Conservation (phyloP, 2,329 filamentous ascomycete species). For the Phaeophleospora eucalypticola region DNA sequence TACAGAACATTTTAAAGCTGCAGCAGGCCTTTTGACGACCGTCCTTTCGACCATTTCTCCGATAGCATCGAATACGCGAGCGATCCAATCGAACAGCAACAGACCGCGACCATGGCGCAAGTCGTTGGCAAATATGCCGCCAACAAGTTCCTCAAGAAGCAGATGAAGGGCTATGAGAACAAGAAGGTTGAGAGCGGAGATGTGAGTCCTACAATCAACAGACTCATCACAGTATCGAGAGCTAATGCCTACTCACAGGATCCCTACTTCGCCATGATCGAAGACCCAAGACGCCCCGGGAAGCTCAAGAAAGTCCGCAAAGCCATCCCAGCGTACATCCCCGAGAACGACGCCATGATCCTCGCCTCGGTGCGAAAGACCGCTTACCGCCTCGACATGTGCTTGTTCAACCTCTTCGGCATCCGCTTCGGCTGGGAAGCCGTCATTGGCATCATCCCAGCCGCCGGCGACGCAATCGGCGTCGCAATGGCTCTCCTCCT, state of each 20-base stretch:
- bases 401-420: constrained; percentile 74
- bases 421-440: constrained; percentile 85
- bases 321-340: constrained; percentile 76
- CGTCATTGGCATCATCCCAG: constrained; percentile 78
- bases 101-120: constrained; percentile 47
- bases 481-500: constrained; percentile 71
- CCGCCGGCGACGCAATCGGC: constrained; percentile 73
- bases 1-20: neutral
- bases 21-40: neutral
- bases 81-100: constrained; percentile 4
- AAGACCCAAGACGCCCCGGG: constrained; percentile 65
- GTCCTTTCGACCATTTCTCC: too few relatives aligned
- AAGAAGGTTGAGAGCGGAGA: constrained; percentile 40
- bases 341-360: constrained; percentile 73
- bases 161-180: constrained; percentile 46
- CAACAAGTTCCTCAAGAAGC: constrained; percentile 45
- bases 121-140: constrained; percentile 47
- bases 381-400: constrained; percentile 81
- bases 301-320: constrained; percentile 83
- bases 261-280: constrained; percentile 81
- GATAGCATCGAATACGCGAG: neutral
- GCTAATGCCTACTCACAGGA: constrained; percentile 67
- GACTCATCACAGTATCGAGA: too few relatives aligned
- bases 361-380: constrained; percentile 81
- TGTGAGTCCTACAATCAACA: too few relatives aligned